Percentiles rank a stretch among this genome's conserved stretches.
These are phyloP conservation scores for Gigaspora rosea DNA, from an alignment of 192 early-diverging fungal genomes.

Conservation along the genomic window DNA sequence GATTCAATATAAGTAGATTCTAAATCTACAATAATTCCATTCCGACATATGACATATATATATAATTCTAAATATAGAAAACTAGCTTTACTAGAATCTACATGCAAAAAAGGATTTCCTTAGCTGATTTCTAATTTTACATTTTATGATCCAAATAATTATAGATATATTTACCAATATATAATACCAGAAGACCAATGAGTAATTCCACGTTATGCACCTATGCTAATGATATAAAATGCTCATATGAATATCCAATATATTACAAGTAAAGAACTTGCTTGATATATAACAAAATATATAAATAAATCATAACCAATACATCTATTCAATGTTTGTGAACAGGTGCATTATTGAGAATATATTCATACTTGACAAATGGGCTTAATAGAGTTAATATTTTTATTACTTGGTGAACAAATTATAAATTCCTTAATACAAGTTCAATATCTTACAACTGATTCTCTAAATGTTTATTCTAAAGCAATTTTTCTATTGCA, in stretches of 20 bases:
- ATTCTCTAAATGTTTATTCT: background rate
- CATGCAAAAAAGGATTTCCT: too few species aligned
- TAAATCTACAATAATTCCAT: too few species aligned
- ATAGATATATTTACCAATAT: background rate
- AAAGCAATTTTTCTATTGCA: background rate
- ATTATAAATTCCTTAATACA: background rate
- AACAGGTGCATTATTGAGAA: too few species aligned
- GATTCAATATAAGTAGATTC: too few species aligned
- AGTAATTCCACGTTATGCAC: background rate
- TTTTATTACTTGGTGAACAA: too few species aligned
- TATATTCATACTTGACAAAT: too few species aligned
- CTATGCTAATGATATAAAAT: background rate
- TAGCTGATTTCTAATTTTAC: too few species aligned
- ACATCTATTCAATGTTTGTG: background rate
- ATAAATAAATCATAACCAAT: background rate
- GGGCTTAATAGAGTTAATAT: too few species aligned
- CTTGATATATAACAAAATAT: background rate
- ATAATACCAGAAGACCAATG: background rate
- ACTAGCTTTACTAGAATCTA: too few species aligned
- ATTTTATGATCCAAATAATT: too few species aligned
- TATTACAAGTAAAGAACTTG: background rate
- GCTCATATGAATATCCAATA: conserved; percentile 1
- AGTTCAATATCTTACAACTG: conserved; percentile 4
- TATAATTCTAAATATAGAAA: too few species aligned
- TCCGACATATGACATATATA: too few species aligned